Evolutionary conservation across 2,329 filamentous ascomycete genomes (phyloP).

Genomic region (Fusarium haematococcum): DNA sequence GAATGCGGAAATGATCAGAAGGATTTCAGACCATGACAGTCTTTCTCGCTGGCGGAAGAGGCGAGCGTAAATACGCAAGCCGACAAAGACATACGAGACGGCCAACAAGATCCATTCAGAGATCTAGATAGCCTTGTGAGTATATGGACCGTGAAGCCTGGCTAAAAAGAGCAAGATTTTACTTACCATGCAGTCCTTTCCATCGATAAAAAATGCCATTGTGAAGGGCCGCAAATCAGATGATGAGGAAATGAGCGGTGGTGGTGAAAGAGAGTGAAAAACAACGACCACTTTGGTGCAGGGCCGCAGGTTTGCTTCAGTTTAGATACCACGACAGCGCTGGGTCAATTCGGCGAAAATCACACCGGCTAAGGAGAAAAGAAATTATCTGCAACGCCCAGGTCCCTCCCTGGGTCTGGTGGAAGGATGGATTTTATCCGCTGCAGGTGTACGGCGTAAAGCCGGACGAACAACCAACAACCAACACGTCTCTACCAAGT

Average conservation of each 20-base stretch:
- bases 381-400: constrained; percentile 5
- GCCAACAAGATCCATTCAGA: constrained; percentile 50
- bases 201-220: constrained; percentile 39
- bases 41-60: constrained; percentile 47
- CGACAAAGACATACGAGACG: constrained; percentile 44
- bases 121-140: constrained; percentile 35
- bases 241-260: not conserved
- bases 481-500: not conserved
- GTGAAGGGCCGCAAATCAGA: not conserved
- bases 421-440: constrained; percentile 23
- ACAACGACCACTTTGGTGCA: not conserved
- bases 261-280: not conserved
- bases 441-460: constrained; percentile 25
- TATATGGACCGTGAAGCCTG: not conserved
- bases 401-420: not conserved
- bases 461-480: not conserved
- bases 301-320: constrained; percentile 10
- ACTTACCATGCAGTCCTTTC: constrained; percentile 40
- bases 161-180: not conserved
- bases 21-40: constrained; percentile 45
- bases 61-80: constrained; percentile 48
- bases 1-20: constrained; percentile 45
- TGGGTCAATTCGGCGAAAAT: not conserved
- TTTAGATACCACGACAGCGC: not conserved
- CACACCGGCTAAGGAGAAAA: constrained; percentile 8